Evolutionary conservation across 371 early-diverging fungal genomes (phyloP).

Genomic region (Lichtheimia ramosa): DNA sequence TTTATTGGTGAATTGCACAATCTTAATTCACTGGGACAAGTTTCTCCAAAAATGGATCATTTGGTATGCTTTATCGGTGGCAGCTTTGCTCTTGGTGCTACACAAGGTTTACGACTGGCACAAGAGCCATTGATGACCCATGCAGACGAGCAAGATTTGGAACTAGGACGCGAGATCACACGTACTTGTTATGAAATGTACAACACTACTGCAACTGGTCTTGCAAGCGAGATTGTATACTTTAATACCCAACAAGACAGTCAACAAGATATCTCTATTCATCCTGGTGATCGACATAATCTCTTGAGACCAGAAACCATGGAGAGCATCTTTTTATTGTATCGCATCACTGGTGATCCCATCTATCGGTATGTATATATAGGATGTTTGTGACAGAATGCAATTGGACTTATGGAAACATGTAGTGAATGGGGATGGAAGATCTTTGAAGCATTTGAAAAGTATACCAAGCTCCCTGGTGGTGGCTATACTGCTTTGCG

Average conservation of each 20-base stretch:
- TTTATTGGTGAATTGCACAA: conserved; percentile 71
- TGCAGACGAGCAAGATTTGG: conserved; percentile 56
- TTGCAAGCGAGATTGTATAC: conserved; percentile 85
- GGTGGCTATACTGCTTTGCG: conserved; percentile 80
- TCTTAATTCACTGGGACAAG: background rate
- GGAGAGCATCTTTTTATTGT: conserved; percentile 85
- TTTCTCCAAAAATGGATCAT: conserved; percentile 86
- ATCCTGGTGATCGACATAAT: conserved; percentile 65
- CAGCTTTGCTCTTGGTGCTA: conserved; percentile 77
- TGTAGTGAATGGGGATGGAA: conserved; percentile 89
- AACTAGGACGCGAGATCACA: conserved; percentile 75
- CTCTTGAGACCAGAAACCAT: conserved; percentile 87
- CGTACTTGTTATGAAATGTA: conserved; percentile 85
- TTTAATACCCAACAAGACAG: conserved; percentile 36
- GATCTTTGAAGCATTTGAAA: conserved; percentile 83
- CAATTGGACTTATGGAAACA: background rate
- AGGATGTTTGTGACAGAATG: background rate
- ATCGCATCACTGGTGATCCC: conserved; percentile 80
- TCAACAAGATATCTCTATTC: conserved; percentile 64
- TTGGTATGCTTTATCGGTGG: conserved; percentile 93
- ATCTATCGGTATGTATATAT: conserved; percentile 59
- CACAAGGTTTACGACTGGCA: conserved; percentile 49
- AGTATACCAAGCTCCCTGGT: conserved; percentile 64
- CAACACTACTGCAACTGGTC: conserved; percentile 69
- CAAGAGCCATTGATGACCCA: conserved; percentile 18